Percentiles rank a stretch among this genome's conserved stretches.
Conservation (phyloP, 2,329 filamentous ascomycete species). For the Phaeosphaeria sp. region DNA sequence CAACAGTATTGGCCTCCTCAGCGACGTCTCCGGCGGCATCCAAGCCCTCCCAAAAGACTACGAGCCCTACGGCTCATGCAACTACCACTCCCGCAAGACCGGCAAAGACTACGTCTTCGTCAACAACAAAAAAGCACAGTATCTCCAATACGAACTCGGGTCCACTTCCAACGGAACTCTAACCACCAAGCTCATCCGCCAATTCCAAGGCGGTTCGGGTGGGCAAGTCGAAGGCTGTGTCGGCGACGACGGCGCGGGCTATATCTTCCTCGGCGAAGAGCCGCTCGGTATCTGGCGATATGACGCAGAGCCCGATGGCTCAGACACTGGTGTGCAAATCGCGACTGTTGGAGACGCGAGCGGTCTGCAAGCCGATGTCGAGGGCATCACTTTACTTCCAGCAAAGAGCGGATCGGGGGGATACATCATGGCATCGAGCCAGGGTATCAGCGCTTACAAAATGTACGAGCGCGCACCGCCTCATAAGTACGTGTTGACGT, state of each 20-base stretch:
- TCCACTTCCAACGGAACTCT: constrained; percentile 52
- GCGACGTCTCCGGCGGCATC: constrained; percentile 53
- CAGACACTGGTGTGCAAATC: constrained; percentile 40
- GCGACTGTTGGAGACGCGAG: constrained; percentile 57
- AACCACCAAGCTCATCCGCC: constrained; percentile 57
- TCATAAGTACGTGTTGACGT: constrained; percentile 59
- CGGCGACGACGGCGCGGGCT: constrained; percentile 59
- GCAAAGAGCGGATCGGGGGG: constrained; percentile 54
- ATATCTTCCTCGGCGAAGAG: constrained; percentile 61
- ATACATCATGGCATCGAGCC: constrained; percentile 61
- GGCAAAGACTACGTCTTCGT: constrained; percentile 63
- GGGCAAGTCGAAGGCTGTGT: constrained; percentile 64
- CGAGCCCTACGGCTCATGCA: constrained; percentile 60
- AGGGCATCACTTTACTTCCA: constrained; percentile 61
- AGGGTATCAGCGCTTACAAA: constrained; percentile 62
- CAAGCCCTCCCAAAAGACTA: constrained; percentile 57
- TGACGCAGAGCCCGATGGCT: constrained; percentile 57
- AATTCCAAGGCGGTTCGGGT: constrained; percentile 59
- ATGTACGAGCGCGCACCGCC: constrained; percentile 59
- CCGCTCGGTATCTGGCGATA: constrained; percentile 61
- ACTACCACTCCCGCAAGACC: constrained; percentile 57
- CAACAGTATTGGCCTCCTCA: constrained; percentile 54
- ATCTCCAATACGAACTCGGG: constrained; percentile 60
- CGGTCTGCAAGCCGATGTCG: constrained; percentile 59
- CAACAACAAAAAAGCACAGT: constrained; percentile 62